phyloP scores from a whole-genome alignment of 129 eudicot genomes.

The Erigeron canadensis region DNA sequence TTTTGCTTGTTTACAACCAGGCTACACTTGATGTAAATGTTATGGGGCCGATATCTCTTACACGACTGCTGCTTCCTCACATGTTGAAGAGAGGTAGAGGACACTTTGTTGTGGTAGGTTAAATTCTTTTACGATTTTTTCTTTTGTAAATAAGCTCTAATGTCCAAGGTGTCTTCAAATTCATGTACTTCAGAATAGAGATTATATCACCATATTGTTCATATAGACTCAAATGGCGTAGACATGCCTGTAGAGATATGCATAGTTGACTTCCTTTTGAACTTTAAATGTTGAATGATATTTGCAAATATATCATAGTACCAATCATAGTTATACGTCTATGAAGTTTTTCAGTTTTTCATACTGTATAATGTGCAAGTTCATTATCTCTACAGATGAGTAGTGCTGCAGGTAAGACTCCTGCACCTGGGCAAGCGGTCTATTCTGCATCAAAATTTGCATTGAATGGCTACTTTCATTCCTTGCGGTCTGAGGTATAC shows the following conservation, averaged over 20 bases:
- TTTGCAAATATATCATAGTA: not conserved
- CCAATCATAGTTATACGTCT: not conserved
- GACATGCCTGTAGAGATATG: not conserved
- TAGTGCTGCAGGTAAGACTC: slow-evolving; percentile 98
- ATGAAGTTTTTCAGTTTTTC: not conserved
- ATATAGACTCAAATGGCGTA: not conserved
- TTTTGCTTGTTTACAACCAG: slow-evolving; percentile 44
- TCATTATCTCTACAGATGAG: slow-evolving; percentile 67
- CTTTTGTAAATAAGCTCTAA: not conserved
- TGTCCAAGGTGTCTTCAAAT: slow-evolving; percentile 10
- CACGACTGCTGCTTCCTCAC: slow-evolving; percentile 73
- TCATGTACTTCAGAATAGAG: not conserved
- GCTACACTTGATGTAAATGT: slow-evolving; percentile 85
- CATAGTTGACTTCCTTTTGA: not conserved
- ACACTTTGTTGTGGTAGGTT: slow-evolving; percentile 95
- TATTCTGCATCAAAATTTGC: slow-evolving; percentile 94
- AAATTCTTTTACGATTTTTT: not conserved
- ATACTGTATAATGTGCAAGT: not conserved
- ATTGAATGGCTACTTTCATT: slow-evolving; percentile 84
- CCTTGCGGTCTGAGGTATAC: slow-evolving; percentile 93
- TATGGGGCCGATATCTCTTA: slow-evolving; percentile 87
- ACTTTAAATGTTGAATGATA: not conserved
- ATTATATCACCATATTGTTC: not conserved
- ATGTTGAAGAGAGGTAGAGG: slow-evolving; percentile 92
- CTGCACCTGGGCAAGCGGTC: slow-evolving; percentile 95